A percentile compares a stretch with the other conserved stretches of the same genome.
phyloP scores from a whole-genome alignment of 306 rosid species.

The Vachellia collinsii region DNA sequence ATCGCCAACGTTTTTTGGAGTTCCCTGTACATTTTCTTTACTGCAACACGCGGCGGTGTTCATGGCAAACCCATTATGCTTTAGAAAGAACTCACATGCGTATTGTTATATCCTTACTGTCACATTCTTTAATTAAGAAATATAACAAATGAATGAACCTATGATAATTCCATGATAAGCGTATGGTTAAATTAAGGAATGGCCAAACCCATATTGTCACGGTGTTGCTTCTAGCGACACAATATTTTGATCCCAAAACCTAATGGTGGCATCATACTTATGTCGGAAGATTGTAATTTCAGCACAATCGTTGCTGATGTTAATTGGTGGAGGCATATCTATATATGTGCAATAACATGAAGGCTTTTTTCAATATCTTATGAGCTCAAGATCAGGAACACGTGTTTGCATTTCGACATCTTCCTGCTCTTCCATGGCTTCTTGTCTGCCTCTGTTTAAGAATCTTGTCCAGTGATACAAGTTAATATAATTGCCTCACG shows the following conservation, averaged over 20 bases:
- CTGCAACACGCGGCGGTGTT: too few relatives aligned
- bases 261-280: not conserved
- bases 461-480: not conserved
- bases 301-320: too few relatives aligned
- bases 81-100: not conserved
- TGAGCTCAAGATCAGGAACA: not conserved
- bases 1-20: not conserved
- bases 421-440: slow-evolving; percentile 1
- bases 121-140: not conserved
- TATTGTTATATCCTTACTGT: not conserved
- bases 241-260: slow-evolving; percentile 1
- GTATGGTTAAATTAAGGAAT: slow-evolving; percentile 10
- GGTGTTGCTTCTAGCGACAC: not conserved
- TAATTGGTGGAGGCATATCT: too few relatives aligned
- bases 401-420: slow-evolving; percentile 5
- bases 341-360: slow-evolving; percentile 61
- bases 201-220: not conserved
- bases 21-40: too few relatives aligned
- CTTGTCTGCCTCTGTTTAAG: slow-evolving; percentile 11
- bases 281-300: too few relatives aligned
- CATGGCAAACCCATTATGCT: not conserved
- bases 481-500: not conserved
- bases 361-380: slow-evolving; percentile 49
- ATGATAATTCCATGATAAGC: not conserved
- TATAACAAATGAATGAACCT: not conserved